A percentile compares a stretch with the other conserved stretches of the same genome.
Conservation (phyloP, 2,329 filamentous ascomycete species). For the Emmonsiellopsis sp. region DNA sequence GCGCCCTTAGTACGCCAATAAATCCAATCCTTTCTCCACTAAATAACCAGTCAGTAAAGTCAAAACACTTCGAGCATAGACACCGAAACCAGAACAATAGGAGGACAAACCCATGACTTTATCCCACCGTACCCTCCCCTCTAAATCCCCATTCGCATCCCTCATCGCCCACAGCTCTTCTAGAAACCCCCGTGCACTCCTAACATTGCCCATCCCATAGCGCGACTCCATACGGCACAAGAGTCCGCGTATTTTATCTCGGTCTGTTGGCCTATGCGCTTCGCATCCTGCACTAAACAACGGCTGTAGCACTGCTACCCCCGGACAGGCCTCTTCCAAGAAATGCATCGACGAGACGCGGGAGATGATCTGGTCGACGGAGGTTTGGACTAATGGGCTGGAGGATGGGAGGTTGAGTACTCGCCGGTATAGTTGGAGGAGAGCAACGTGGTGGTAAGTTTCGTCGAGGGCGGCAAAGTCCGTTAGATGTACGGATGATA, state of each 20-base stretch:
- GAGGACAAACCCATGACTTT: conserved; percentile 13
- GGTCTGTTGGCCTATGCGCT: conserved; percentile 42
- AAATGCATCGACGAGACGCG: conserved; percentile 11
- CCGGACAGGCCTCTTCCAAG: conserved; percentile 36
- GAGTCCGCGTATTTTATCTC: conserved; percentile 42
- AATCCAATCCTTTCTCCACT: background rate
- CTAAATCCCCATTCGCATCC: conserved; percentile 10
- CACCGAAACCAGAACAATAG: background rate
- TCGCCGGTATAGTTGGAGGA: conserved; percentile 11
- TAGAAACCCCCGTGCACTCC: conserved; percentile 51
- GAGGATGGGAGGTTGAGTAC: conserved; percentile 13
- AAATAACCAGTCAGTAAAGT: background rate
- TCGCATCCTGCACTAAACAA: conserved; percentile 57
- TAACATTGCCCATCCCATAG: conserved; percentile 59
- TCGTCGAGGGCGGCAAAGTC: conserved; percentile 12
- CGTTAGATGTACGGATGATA: conserved; percentile 8
- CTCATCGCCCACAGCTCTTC: conserved; percentile 47
- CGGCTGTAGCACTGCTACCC: conserved; percentile 57
- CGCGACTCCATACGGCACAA: conserved; percentile 47
- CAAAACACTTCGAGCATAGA: too few species aligned
- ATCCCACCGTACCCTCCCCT: conserved; percentile 14
- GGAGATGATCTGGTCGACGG: conserved; percentile 10
- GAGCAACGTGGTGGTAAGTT: conserved; percentile 14
- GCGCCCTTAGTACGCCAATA: background rate
- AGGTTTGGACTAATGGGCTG: conserved; percentile 9